phyloP scores from a whole-genome alignment of 225 moss, liverwort and hornwort genomes.

The Asterella californica region DNA sequence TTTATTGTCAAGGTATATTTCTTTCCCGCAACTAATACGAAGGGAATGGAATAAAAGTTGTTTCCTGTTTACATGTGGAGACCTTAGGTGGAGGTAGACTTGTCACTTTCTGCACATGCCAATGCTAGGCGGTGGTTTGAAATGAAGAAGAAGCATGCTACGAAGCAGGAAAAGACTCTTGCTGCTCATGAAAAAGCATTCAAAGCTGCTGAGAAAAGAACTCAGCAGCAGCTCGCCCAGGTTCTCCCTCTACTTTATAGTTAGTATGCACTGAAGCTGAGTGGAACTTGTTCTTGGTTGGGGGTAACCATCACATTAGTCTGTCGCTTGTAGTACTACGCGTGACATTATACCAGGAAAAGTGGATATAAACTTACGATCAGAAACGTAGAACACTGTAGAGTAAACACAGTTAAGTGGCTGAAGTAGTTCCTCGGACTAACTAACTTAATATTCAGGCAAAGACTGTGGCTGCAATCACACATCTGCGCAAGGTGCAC shows the following conservation, averaged over 20 bases:
- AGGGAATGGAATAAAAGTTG: neutral
- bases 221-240: slow-evolving; percentile 85
- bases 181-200: slow-evolving; percentile 89
- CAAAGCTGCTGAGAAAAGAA: slow-evolving; percentile 90
- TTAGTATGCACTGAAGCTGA: too few species aligned
- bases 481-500: slow-evolving; percentile 88
- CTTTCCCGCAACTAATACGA: neutral
- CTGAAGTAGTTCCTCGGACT: neutral
- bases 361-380: neutral
- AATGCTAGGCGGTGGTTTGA: slow-evolving; percentile 95
- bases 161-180: slow-evolving; percentile 89
- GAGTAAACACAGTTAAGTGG: too few species aligned
- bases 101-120: slow-evolving; percentile 80
- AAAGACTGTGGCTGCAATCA: slow-evolving; percentile 88
- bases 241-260: slow-evolving; percentile 13
- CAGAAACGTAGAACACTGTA: too few species aligned
- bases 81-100: slow-evolving; percentile 70
- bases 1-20: neutral
- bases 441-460: slow-evolving; percentile 40
- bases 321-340: neutral
- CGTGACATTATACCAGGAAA: neutral
- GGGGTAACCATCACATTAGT: neutral
- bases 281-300: neutral
- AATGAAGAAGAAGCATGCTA: slow-evolving; percentile 85
- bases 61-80: slow-evolving; percentile 17